These are phyloP conservation scores for Seiridium unicorne DNA, from an alignment of 2,329 filamentous ascomycete species.

Conservation along the genomic window DNA sequence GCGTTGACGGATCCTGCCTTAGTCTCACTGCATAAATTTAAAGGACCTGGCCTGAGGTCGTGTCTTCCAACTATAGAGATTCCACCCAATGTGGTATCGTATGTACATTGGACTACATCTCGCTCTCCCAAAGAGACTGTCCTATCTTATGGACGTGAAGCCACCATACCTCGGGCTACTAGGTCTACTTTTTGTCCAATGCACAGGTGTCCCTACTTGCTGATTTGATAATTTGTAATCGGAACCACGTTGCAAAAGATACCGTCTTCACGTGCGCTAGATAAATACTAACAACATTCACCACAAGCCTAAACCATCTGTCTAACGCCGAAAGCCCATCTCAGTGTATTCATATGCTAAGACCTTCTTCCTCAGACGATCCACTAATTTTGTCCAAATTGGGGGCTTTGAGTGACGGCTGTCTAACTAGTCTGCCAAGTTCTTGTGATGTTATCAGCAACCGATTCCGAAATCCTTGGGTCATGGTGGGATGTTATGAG, in stretches of 20 bases:
- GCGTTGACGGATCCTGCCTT: too few species aligned
- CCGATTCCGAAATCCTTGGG: not conserved
- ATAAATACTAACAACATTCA: not conserved
- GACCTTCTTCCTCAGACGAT: not conserved
- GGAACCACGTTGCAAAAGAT: not conserved
- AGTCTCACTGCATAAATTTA: too few species aligned
- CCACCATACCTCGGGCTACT: not conserved
- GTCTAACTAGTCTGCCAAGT: not conserved
- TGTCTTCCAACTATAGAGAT: not conserved
- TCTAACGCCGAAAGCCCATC: not conserved
- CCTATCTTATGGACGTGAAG: not conserved
- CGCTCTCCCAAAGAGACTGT: not conserved
- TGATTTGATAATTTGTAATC: not conserved
- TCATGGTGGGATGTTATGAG: constrained; percentile 3
- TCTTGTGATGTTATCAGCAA: not conserved
- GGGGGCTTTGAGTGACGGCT: not conserved
- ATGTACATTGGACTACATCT: not conserved
- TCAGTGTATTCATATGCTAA: not conserved
- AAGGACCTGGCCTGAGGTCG: not conserved
- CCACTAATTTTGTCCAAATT: not conserved
- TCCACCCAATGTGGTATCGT: not conserved
- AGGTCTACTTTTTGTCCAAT: not conserved
- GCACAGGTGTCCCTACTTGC: not conserved
- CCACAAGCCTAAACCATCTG: not conserved
- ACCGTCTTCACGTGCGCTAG: not conserved